Base-by-base conservation (phyloP, 495 filamentous ascomycete species). In the Bathelium albidoporum region DNA sequence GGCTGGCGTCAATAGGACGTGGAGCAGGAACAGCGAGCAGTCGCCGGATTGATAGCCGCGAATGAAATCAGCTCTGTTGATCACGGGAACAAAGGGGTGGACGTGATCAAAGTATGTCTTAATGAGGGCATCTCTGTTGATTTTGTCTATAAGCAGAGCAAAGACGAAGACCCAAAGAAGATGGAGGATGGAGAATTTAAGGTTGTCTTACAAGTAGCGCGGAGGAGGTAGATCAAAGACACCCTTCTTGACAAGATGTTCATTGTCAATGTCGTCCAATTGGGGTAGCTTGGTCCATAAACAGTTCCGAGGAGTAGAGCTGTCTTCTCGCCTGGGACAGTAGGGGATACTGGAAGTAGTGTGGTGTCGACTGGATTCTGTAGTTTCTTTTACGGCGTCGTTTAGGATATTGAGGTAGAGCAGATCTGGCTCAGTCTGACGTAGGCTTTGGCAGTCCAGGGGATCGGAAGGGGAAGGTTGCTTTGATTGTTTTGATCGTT, bases 71-170 rank as follows among this genome's bases (percentile, higher is more conserved):
- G 44, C 64, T 62, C 64, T 62, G 59, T 65, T 58, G 41, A 65
- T 62, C 45, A 65, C 64, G 41, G 64, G 64, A 65, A 61, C 44
- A 58, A 65, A 65, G 63, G 64, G 64, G 64, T 62, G 32, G 44
- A 65, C 64, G 45, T 65, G 64, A 41, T 65, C 61, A 65, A 65
- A 65, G 64, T 65, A 65, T 65, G 41, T 62, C 60, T 65, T 65
- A 53, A 65, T 63, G 59, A 65, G 60, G 59, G 43, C 61, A 58
- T 55, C 49, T 29, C 49, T 55, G 49, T 55, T 55, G 49, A 18
- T 55, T 64, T 64, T 64, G 62, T 59, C 62, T 60, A 59, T 64
- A 31, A 64, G 62, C 62, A 39, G 45, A 59, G 62, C 61, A 59
- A 59, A 64, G 58, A 60, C 31, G 62, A 64, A 64, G 52, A 60